A percentile compares a stretch with the other conserved stretches of the same genome.
phyloP scores from a whole-genome alignment of 495 filamentous ascomycete genomes.

The Bacidia gigantensis region DNA sequence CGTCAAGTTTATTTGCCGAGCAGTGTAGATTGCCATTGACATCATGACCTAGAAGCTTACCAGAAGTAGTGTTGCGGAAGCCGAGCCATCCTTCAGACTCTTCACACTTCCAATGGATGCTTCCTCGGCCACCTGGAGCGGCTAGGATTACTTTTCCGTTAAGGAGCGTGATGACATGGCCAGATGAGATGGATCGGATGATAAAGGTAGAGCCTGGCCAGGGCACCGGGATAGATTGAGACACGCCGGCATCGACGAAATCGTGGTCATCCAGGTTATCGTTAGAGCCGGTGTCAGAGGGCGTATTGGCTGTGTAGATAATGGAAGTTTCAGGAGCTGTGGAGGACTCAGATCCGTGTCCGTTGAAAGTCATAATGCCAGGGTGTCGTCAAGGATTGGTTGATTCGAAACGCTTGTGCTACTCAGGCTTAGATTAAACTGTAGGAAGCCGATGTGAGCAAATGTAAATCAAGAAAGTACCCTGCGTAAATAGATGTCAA shows the following conservation, averaged over 20 bases:
- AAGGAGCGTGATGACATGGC: conserved; percentile 21
- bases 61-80: conserved; percentile 20
- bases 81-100: conserved; percentile 28
- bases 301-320: conserved; percentile 12
- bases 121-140: conserved; percentile 18
- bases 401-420: too few relatives aligned
- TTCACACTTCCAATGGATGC: conserved; percentile 25
- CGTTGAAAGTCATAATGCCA: too few relatives aligned
- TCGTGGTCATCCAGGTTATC: conserved; percentile 12
- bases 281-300: conserved; percentile 13
- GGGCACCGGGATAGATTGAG: conserved; percentile 11
- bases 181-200: conserved; percentile 16
- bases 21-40: conserved; percentile 12
- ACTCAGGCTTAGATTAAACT: too few relatives aligned
- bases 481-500: too few relatives aligned
- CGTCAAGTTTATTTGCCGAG: conserved; percentile 13
- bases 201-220: conserved; percentile 19
- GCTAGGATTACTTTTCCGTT: conserved; percentile 20
- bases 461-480: too few relatives aligned
- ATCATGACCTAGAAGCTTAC: conserved; percentile 22
- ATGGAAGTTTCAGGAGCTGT: too few relatives aligned
- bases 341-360: too few relatives aligned
- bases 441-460: too few relatives aligned
- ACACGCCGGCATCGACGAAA: not conserved
- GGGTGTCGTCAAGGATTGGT: too few relatives aligned